Evolutionary conservation across 2,329 filamentous ascomycete species (phyloP), one percentile per base, ranked within the genome.

Genomic region (Xylariaceae sp.): DNA sequence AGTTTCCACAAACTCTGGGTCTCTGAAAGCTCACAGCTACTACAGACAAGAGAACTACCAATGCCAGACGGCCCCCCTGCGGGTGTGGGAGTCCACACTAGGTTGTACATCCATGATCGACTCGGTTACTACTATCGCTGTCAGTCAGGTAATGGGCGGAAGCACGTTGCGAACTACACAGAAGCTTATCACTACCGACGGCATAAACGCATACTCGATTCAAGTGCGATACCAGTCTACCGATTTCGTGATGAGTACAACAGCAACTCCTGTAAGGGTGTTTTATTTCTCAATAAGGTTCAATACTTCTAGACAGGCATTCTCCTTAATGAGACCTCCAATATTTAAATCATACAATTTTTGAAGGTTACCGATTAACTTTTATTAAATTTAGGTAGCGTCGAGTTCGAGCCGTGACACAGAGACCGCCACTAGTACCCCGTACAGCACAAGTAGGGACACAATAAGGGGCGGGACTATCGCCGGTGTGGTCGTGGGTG

Each of bases 221-320:
- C 36, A 50, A 42, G 46, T 50, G 20, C 36, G 46, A 3, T 50
- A 50, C 32, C 46, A 50, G 10, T 50, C 46, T 10, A 50, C 46
- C 13, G 46, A 50, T 15, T 50, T 50, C 16, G n/a, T 27, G 6
- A 32, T 35, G 5, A 50, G n/a, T 6, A 26, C n/a, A 7, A 30
- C 27, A 7, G 7, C 27, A 30, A 30, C n/a, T n/a, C n/a, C n/a
- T n/a, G n/a, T n/a, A n/a, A n/a, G n/a, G n/a, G n/a, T n/a, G n/a
- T n/a, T n/a, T 32, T 23, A 23, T 6, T 39, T 35, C 7, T 32
- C 33, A 3, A 35, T 37, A 48, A 4, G 44, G n/a, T n/a, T n/a
- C n/a, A n/a, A n/a, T n/a, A n/a, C n/a, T n/a, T n/a, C n/a, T n/a
- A n/a, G n/a, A n/a, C n/a, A n/a, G n/a, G n/a, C n/a, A n/a, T n/a